These are phyloP conservation scores for Cutaneotrichosporon arboriforme DNA, from an alignment of 1,284 basidiomycete species.

Conservation along the genomic window DNA sequence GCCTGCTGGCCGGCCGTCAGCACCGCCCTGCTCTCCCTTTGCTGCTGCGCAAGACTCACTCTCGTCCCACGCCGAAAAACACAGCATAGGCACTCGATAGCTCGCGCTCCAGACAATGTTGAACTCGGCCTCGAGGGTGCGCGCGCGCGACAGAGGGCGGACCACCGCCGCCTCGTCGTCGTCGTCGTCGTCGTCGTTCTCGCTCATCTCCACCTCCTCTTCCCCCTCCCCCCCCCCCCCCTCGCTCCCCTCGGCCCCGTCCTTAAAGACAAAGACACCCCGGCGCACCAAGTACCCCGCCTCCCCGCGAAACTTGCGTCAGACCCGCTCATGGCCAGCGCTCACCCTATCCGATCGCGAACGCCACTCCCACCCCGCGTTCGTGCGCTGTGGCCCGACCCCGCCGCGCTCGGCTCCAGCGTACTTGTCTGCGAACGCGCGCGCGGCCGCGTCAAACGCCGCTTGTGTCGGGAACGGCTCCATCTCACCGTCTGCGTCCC, in stretches of 20 bases:
- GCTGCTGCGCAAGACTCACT: constrained; percentile 19
- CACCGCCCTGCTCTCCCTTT: neutral
- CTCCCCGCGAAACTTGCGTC: constrained; percentile 12
- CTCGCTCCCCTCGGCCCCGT: neutral
- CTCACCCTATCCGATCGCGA: constrained; percentile 16
- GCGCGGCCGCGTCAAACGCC: constrained; percentile 5
- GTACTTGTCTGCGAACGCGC: constrained; percentile 13
- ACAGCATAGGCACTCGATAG: constrained; percentile 31
- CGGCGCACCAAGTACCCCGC: constrained; percentile 26
- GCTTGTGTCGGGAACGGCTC: constrained; percentile 11
- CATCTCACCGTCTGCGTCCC: neutral
- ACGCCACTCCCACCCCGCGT: constrained; percentile 29
- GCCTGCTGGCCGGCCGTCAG: constrained; percentile 19
- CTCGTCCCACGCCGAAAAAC: constrained; percentile 30
- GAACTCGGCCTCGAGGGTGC: constrained; percentile 19
- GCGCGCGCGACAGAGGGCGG: neutral
- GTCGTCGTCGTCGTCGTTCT: constrained; percentile 13
- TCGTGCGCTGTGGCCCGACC: constrained; percentile 19
- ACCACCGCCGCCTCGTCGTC: neutral
- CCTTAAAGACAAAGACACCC: neutral
- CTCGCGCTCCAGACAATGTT: constrained; percentile 28
- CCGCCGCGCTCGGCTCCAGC: neutral
- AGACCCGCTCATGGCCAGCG: neutral
- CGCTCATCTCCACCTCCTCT: neutral
- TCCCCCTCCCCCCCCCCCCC: neutral